Conservation (phyloP, 148 eudicot genomes). For the Tetragonia tetragonoides region DNA sequence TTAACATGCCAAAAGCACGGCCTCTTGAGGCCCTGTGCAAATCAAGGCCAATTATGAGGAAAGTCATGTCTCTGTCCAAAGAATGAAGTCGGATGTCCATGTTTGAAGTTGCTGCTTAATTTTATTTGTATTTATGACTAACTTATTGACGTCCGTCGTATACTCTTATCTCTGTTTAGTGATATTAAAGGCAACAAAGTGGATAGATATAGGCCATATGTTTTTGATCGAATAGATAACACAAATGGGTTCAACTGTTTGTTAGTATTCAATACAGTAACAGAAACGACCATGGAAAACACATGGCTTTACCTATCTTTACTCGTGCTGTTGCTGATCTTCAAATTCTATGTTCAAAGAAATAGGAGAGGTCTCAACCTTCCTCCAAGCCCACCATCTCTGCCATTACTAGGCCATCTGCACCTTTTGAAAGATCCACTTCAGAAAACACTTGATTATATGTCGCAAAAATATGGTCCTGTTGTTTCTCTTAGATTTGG, state of each 20-base stretch:
- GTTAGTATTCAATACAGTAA: no score
- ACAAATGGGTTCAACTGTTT: no score
- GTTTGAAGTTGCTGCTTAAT: no score
- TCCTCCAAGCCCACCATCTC: slow-evolving; percentile 27
- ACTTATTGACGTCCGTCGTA: no score
- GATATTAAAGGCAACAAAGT: no score
- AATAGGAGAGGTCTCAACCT: slow-evolving; percentile 9
- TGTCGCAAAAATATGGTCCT: slow-evolving; percentile 29
- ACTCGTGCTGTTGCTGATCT: neutral
- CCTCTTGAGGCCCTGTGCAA: slow-evolving; percentile 28
- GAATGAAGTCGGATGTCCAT: neutral
- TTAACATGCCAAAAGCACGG: slow-evolving; percentile 24
- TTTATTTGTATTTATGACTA: no score
- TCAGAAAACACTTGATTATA: slow-evolving; percentile 17
- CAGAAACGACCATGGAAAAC: slow-evolving; percentile 21
- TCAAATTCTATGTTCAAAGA: neutral
- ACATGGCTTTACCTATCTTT: slow-evolving; percentile 5
- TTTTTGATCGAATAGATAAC: no score
- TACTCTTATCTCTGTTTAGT: no score
- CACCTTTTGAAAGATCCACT: slow-evolving; percentile 27
- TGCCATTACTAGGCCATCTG: slow-evolving; percentile 33
- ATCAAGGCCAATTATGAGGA: slow-evolving; percentile 12
- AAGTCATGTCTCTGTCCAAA: slow-evolving; percentile 7
- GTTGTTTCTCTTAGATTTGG: slow-evolving; percentile 41
- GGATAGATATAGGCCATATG: no score